phyloP scores from a whole-genome alignment of 768 basidiomycete species.

The Cantharellus cinnabarinus region DNA sequence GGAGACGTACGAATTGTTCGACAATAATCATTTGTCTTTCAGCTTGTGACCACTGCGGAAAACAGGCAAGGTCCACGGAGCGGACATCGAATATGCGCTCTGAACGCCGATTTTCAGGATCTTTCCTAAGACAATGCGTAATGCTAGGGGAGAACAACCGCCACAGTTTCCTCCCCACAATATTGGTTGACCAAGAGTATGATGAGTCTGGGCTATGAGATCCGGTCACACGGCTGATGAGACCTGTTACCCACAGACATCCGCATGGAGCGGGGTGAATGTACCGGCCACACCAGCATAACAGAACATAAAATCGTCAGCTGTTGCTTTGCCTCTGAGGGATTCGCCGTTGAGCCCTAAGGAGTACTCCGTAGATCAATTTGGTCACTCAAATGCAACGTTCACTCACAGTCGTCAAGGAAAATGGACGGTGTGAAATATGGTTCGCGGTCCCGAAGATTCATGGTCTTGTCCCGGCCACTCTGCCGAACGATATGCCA shows the following conservation, averaged over 20 bases:
- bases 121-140: slow-evolving; percentile 6
- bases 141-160: slow-evolving; percentile 9
- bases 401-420: neutral
- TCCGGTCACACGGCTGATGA: neutral
- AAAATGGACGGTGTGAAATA: neutral
- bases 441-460: neutral
- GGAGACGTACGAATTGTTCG: neutral
- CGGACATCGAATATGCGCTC: slow-evolving; percentile 8
- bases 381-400: neutral
- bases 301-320: neutral
- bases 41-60: slow-evolving; percentile 1
- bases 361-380: neutral
- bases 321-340: no score
- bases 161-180: slow-evolving; percentile 10
- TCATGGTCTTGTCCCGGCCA: neutral
- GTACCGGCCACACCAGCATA: slow-evolving; percentile 9
- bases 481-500: neutral
- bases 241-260: slow-evolving; percentile 8
- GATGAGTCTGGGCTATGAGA: slow-evolving; percentile 7
- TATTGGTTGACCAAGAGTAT: slow-evolving; percentile 11
- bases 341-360: neutral
- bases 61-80: slow-evolving; percentile 2
- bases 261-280: slow-evolving; percentile 9
- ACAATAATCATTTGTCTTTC: neutral
- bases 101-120: neutral